These are phyloP conservation scores for Calocera cornea DNA, from an alignment of 768 basidiomycete genomes.

Conservation along the genomic window DNA sequence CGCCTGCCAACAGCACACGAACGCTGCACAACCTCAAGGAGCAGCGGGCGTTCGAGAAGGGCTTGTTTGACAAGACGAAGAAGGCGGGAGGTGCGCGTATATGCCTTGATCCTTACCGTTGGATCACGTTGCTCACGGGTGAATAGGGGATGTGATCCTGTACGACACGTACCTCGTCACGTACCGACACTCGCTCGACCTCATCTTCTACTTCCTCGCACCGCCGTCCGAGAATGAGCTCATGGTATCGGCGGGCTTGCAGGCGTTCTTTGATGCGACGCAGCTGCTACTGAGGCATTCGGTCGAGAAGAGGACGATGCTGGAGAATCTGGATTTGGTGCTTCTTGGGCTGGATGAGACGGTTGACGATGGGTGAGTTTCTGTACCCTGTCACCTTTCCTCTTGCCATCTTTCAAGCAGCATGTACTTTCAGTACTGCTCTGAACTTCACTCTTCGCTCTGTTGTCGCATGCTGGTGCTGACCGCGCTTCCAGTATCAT, in stretches of 20 bases:
- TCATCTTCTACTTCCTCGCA: slow-evolving; percentile 87
- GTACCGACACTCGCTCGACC: slow-evolving; percentile 88
- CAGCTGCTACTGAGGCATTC: slow-evolving; percentile 77
- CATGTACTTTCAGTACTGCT: too few species aligned
- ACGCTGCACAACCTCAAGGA: slow-evolving; percentile 66
- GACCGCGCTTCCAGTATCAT: slow-evolving; percentile 51
- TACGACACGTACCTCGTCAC: slow-evolving; percentile 84
- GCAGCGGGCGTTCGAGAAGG: slow-evolving; percentile 90
- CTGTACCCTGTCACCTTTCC: not conserved
- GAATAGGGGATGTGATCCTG: slow-evolving; percentile 78
- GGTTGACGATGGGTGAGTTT: slow-evolving; percentile 85
- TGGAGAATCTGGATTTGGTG: slow-evolving; percentile 90
- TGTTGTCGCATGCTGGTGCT: not conserved
- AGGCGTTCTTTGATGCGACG: slow-evolving; percentile 74
- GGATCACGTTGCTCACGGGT: not conserved
- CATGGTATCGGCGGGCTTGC: slow-evolving; percentile 79
- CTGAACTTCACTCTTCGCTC: not conserved
- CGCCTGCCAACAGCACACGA: slow-evolving; percentile 35
- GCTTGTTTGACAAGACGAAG: slow-evolving; percentile 89
- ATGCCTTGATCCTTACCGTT: not conserved
- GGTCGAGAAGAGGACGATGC: slow-evolving; percentile 84
- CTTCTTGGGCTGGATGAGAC: slow-evolving; percentile 91
- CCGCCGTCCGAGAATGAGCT: slow-evolving; percentile 85
- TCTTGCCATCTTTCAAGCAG: not conserved
- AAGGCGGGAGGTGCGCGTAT: slow-evolving; percentile 64